Evolutionary conservation across 352 stramenopile genomes (phyloP).

Genomic region (Globisporangium emineosum): DNA sequence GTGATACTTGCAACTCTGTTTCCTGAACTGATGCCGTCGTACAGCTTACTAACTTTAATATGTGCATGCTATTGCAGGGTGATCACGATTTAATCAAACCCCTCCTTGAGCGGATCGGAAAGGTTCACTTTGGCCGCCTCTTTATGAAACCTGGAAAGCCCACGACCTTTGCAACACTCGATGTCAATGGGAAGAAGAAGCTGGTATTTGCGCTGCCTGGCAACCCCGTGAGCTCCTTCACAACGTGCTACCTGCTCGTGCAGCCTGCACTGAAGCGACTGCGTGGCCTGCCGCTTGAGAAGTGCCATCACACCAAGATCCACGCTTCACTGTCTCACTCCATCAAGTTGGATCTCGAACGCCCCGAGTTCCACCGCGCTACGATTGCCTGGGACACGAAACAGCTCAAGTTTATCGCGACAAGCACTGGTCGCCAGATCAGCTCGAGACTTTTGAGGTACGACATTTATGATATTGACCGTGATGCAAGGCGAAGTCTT

Average conservation of each 20-base stretch:
- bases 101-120: constrained; percentile 82
- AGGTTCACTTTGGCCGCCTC: constrained; percentile 94
- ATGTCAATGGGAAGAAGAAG: constrained; percentile 45
- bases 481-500: no score
- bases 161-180: constrained; percentile 94
- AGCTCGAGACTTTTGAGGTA: constrained; percentile 91
- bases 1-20: background rate
- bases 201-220: constrained; percentile 95
- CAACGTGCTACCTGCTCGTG: constrained; percentile 94
- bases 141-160: constrained; percentile 98
- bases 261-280: constrained; percentile 89
- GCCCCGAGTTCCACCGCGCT: constrained; percentile 96
- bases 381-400: constrained; percentile 53
- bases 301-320: constrained; percentile 48
- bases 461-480: background rate
- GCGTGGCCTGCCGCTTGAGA: constrained; percentile 45
- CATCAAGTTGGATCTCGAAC: constrained; percentile 83
- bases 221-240: constrained; percentile 95
- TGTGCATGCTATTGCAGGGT: constrained; percentile 29
- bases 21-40: background rate
- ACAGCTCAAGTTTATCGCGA: constrained; percentile 76
- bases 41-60: background rate
- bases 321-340: constrained; percentile 58
- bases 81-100: constrained; percentile 94
- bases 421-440: constrained; percentile 91